Base-by-base conservation (phyloP, 345 rosid genomes). In the Eucalyptus viminalis region DNA sequence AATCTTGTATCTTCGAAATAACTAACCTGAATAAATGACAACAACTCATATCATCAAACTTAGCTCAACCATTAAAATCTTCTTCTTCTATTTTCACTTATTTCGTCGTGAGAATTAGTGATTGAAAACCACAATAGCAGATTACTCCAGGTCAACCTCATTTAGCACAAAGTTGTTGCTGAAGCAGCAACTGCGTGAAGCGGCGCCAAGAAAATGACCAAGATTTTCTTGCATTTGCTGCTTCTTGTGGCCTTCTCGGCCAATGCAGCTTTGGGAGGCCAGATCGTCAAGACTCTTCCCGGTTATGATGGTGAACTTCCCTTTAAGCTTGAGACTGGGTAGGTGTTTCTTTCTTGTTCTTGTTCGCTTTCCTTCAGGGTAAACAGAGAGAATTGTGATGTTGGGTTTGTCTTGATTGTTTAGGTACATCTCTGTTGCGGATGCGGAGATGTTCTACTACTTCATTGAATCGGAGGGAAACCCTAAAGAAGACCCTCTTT, bases 321-420 rank as follows among this genome's bases (percentile, higher is more conserved):
- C 29, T 93, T 93, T 85, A 89, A 8, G 4, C 92, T 93, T 16
- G 93, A 93, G 86, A 93, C 94, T 29, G 93, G 94, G 94, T 92
- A 86, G 19, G 87, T 44, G 81, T 58, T 86, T 21, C 31, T 22
- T 49, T 8, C 44, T 22, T 54, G 37, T 86, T n/a, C 22, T 49
- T 16, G 27, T 80, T 29, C 3, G 43, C 21, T 44, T 86, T 24
- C 45, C 47, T 51, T 8, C 50, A 34, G 62, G 22, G 37, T 44
- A 49, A 49, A 24, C 14, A 4, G 62, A 4, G 25, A 45, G 37
- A 16, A 45, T 31, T 37, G n/a, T 44, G 65, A 67, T 27, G 2
- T 24, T 7, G 40, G 47, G 16, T 50, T n/a, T 49, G 15, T 34
- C 25, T 67, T 1, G 12, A 43, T 87, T 80, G 83, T 17, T 86